A percentile compares a stretch with the other conserved stretches of the same genome.
phyloP scores from a whole-genome alignment of 2,329 filamentous ascomycete species.

The Stenocarpella maydis region DNA sequence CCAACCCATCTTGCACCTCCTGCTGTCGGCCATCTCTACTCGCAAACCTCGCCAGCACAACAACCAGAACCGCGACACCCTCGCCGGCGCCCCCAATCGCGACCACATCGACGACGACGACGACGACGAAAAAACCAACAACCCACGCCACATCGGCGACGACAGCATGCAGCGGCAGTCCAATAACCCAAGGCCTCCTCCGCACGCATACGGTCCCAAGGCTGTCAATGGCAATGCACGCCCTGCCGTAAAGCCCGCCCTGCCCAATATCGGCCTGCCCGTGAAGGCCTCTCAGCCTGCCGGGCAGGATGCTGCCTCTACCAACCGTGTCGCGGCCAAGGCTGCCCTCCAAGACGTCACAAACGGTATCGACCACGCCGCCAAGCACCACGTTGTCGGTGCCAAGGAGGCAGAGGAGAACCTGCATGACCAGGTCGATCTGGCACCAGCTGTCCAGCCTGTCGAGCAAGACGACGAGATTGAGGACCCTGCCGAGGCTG shows the following conservation, averaged over 20 bases:
- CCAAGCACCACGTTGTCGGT: slow-evolving; percentile 9
- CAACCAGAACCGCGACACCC: slow-evolving; percentile 22
- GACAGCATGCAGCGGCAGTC: slow-evolving; percentile 26
- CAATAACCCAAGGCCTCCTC: background rate
- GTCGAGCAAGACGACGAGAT: slow-evolving; percentile 40
- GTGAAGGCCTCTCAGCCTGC: background rate
- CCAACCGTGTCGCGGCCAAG: slow-evolving; percentile 5
- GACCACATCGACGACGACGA: background rate
- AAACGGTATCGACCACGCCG: slow-evolving; percentile 6
- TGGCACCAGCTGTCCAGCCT: slow-evolving; percentile 26
- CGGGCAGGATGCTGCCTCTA: slow-evolving; percentile 22
- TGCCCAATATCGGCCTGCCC: background rate
- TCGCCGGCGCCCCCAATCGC: background rate
- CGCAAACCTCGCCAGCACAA: slow-evolving; percentile 19
- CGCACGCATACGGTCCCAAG: slow-evolving; percentile 4
- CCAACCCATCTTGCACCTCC: slow-evolving; percentile 28
- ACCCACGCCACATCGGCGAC: background rate
- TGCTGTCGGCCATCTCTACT: slow-evolving; percentile 28
- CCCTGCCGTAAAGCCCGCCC: slow-evolving; percentile 6
- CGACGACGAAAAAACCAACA: background rate
- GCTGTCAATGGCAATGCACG: background rate
- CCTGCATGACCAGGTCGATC: slow-evolving; percentile 29
- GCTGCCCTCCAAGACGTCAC: slow-evolving; percentile 16
- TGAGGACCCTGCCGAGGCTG: slow-evolving; percentile 41
- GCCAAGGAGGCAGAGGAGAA: slow-evolving; percentile 30